These are phyloP conservation scores for Populus hybrid DNA, from an alignment of 441 rosid genomes.

Conservation along the genomic window DNA sequence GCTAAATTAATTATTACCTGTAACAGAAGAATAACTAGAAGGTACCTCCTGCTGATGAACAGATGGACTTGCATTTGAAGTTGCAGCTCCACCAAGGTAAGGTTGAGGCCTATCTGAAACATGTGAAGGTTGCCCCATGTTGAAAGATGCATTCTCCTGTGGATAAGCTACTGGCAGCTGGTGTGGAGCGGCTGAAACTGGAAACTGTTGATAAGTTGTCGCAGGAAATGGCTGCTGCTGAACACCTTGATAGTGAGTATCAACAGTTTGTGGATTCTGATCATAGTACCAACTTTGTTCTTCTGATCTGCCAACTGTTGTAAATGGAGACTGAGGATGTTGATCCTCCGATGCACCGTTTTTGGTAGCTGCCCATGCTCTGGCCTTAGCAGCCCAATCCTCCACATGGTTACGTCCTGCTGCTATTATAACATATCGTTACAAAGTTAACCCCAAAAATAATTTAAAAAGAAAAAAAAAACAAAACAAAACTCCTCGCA, in stretches of 20 bases:
- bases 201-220: conserved; percentile 58
- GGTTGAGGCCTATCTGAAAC: conserved; percentile 42
- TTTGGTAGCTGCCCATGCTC: conserved; percentile 79
- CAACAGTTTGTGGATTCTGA: conserved; percentile 46
- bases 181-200: conserved; percentile 43
- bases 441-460: conserved; percentile 12
- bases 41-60: conserved; percentile 99
- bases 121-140: conserved; percentile 36
- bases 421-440: conserved; percentile 10
- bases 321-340: conserved; percentile 47
- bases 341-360: conserved; percentile 58
- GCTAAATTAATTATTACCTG: conserved; percentile 87
- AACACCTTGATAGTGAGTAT: conserved; percentile 53
- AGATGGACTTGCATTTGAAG: conserved; percentile 48
- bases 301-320: conserved; percentile 42
- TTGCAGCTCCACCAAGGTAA: conserved; percentile 46
- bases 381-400: conserved; percentile 97
- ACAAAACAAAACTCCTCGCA: not conserved
- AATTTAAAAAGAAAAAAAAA: not conserved
- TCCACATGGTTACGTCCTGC: conserved; percentile 58
- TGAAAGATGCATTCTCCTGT: conserved; percentile 40
- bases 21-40: conserved; percentile 98
- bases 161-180: conserved; percentile 43
- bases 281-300: conserved; percentile 47
- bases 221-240: conserved; percentile 47